Percentiles rank a stretch among this genome's conserved stretches.
phyloP scores from a whole-genome alignment of 2,329 filamentous ascomycete genomes.

The Chaetomium sp. region DNA sequence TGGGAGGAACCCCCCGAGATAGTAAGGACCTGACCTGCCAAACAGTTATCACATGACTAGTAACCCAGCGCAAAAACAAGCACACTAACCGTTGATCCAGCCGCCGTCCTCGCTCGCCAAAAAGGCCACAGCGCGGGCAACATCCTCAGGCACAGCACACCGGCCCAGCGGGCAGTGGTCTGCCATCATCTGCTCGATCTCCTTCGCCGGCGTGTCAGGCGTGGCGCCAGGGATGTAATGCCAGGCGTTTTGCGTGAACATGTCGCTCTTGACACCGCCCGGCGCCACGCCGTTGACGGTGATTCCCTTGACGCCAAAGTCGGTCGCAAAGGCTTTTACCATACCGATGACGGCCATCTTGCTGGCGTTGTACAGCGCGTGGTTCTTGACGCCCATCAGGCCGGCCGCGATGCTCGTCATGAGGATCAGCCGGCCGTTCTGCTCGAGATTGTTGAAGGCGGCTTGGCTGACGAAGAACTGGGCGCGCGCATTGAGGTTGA shows the following conservation, averaged over 20 bases:
- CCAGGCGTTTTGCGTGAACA: constrained; percentile 73
- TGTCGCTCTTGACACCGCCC: constrained; percentile 74
- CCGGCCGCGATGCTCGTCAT: constrained; percentile 71
- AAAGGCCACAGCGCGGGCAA: constrained; percentile 59
- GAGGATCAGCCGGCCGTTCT: constrained; percentile 71
- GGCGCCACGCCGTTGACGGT: constrained; percentile 74
- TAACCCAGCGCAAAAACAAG: not conserved
- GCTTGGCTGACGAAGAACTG: constrained; percentile 80
- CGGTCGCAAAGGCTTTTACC: constrained; percentile 70
- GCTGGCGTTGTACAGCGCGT: constrained; percentile 70
- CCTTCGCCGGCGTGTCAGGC: constrained; percentile 53
- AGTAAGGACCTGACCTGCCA: constrained; percentile 26
- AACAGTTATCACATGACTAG: constrained; percentile 5
- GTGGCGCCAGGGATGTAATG: constrained; percentile 62
- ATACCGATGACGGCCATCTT: constrained; percentile 75
- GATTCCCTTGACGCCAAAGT: constrained; percentile 68
- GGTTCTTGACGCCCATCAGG: constrained; percentile 67
- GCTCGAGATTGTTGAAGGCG: constrained; percentile 69
- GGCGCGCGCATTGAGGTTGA: constrained; percentile 69
- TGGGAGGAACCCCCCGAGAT: constrained; percentile 31
- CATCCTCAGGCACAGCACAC: constrained; percentile 59
- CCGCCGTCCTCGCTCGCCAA: constrained; percentile 60
- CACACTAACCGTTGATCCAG: constrained; percentile 63
- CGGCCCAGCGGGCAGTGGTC: constrained; percentile 61
- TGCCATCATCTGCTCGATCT: constrained; percentile 58